Conservation (phyloP, 2,329 filamentous ascomycete species). For the Cladosporium sp. region DNA sequence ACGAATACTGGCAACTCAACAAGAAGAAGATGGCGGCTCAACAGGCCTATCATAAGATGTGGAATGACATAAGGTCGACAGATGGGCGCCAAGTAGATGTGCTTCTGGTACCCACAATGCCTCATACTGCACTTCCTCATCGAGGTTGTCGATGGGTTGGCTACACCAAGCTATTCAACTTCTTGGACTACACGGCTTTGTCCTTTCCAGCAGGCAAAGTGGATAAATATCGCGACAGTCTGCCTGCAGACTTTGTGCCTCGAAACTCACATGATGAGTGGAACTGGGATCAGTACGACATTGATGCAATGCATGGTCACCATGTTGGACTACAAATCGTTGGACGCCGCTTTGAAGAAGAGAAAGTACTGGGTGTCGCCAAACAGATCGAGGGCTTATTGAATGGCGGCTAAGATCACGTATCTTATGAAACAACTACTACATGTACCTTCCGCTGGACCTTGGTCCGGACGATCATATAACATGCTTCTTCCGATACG, state of each 20-base stretch:
- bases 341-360: conserved; percentile 71
- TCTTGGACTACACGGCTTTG: conserved; percentile 54
- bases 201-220: conserved; percentile 53
- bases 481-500: too few relatives aligned
- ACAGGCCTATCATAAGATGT: conserved; percentile 56
- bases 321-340: conserved; percentile 80
- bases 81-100: conserved; percentile 50
- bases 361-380: conserved; percentile 78
- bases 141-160: conserved; percentile 26
- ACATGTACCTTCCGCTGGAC: too few relatives aligned
- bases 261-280: conserved; percentile 50
- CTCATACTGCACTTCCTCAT: conserved; percentile 54
- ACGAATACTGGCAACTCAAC: conserved; percentile 65
- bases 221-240: conserved; percentile 33
- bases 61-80: conserved; percentile 45
- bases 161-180: conserved; percentile 31
- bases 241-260: conserved; percentile 40
- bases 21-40: conserved; percentile 51
- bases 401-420: background rate
- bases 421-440: too few relatives aligned
- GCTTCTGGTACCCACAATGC: conserved; percentile 56
- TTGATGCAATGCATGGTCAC: conserved; percentile 75
- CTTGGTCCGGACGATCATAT: too few relatives aligned
- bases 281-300: conserved; percentile 62
- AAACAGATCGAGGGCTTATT: conserved; percentile 64